Evolutionary conservation across 345 rosid species (phyloP), one percentile per base, ranked within the genome.

Genomic region (Sisymbrium altissimum): DNA sequence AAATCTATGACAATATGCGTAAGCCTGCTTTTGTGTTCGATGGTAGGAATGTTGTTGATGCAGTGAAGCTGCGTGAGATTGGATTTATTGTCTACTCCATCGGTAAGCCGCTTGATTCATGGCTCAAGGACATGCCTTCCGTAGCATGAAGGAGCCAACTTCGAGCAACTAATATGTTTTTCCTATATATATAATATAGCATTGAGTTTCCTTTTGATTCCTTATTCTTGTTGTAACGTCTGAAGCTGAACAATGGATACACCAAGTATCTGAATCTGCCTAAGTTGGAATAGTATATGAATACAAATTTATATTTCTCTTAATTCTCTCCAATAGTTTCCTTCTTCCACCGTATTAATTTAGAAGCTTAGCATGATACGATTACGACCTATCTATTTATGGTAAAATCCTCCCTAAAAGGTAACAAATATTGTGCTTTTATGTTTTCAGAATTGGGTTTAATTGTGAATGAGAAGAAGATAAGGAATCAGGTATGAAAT

Each of bases 81-180:
- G 96, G 98, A 0, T 92, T 92, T 70, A 83, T 90, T 7, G 98
- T 90, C 7, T 92, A 88, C 62, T 79, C 88, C 4, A 86, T 86
- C 21, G 81, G 84, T 30, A 81, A 81, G 58, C 77, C 81, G 12
- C 73, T 78, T 52, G 77, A 78, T 72, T 50, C 64, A 60, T 78
- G 81, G 81, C 64, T 66, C 50, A 78, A 60, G 58, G 49, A 78
- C 73, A 78, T 72, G 53, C 77, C 81, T 40, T 71, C 73, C 12
- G 77, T 66, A 23, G 81, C 64, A 50, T 76, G 70, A 76, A 76
- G 58, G 7, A 25, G 62, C 10, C 39, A 60, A 30, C 29, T 38
- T 66, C 25, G 13, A 46, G 50, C 53, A 17, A 53, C 55, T 30
- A 9, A 14, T 52, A 52, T 64, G 9, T 41, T 25, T 6, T 46